Percentiles rank a stretch among this genome's conserved stretches.
These are phyloP conservation scores for Melaleuca quinquenervia DNA, from an alignment of 345 rosid species.

Conservation along the genomic window DNA sequence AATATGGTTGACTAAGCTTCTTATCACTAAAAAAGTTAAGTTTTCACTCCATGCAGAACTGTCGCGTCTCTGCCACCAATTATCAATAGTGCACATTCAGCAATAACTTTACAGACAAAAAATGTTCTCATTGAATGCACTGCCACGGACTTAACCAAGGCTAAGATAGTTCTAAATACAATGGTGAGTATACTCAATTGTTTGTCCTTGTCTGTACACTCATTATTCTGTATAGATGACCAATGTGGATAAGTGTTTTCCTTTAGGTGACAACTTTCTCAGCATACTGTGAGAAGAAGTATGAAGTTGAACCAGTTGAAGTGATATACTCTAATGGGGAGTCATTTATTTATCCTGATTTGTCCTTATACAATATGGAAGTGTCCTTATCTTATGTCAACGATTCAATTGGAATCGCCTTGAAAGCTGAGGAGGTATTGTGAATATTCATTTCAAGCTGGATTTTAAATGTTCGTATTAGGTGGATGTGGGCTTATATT, in stretches of 20 bases:
- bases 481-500: not conserved
- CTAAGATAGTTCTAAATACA: conserved; percentile 83
- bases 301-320: conserved; percentile 90
- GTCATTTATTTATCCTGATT: conserved; percentile 63
- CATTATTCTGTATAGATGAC: not conserved
- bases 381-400: conserved; percentile 77
- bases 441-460: not conserved
- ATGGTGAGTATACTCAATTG: conserved; percentile 34
- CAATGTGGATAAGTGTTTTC: conserved; percentile 3
- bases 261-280: conserved; percentile 71
- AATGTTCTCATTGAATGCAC: conserved; percentile 95
- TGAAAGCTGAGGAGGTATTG: conserved; percentile 66
- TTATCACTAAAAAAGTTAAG: conserved; percentile 55
- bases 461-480: not conserved
- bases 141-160: conserved; percentile 90
- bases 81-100: conserved; percentile 93
- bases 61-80: conserved; percentile 87
- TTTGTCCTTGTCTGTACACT: not conserved
- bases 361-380: conserved; percentile 61
- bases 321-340: conserved; percentile 54
- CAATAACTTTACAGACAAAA: conserved; percentile 80
- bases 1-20: not conserved
- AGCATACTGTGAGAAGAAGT: conserved; percentile 56
- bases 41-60: conserved; percentile 43
- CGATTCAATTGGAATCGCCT: conserved; percentile 59